Evolutionary conservation across 208 protist genomes (phyloP).

Genomic region (Balamuthia mandrillaris): DNA sequence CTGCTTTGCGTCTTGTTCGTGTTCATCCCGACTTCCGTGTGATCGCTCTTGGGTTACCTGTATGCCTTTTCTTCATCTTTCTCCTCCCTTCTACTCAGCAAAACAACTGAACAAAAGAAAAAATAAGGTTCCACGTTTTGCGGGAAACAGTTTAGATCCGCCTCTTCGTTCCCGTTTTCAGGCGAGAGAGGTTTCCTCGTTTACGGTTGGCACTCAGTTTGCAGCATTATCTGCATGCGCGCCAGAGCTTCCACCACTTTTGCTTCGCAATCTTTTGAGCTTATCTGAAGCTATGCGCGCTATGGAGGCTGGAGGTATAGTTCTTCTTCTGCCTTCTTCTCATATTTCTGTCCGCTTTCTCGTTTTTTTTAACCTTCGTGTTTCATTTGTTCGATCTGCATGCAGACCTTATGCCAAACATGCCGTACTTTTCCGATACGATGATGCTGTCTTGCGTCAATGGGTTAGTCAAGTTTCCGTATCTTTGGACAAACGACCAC

Average conservation of each 20-base stretch:
- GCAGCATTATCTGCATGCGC: neutral
- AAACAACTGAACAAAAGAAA: neutral
- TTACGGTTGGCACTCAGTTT: conserved; percentile 14
- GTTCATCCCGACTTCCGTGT: conserved; percentile 87
- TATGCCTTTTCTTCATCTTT: conserved; percentile 68
- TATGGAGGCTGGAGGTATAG: conserved; percentile 6
- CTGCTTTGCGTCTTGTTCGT: conserved; percentile 77
- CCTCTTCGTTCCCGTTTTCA: conserved; percentile 75
- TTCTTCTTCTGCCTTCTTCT: too few species aligned
- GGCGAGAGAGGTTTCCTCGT: conserved; percentile 38
- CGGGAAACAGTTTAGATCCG: conserved; percentile 69
- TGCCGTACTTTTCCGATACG: neutral
- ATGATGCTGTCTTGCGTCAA: neutral
- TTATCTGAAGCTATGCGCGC: conserved; percentile 2
- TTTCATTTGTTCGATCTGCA: too few species aligned
- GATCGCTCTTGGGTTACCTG: conserved; percentile 88
- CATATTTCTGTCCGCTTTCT: too few species aligned
- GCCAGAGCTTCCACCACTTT: neutral
- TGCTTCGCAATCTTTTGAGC: neutral
- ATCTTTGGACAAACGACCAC: neutral
- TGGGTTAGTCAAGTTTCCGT: neutral
- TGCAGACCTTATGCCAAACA: neutral
- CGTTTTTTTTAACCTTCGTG: too few species aligned
- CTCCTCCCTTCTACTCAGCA: neutral
- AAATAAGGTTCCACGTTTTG: conserved; percentile 49